phyloP scores from a whole-genome alignment of 352 stramenopile genomes.

The Phytophthora ramorum region DNA sequence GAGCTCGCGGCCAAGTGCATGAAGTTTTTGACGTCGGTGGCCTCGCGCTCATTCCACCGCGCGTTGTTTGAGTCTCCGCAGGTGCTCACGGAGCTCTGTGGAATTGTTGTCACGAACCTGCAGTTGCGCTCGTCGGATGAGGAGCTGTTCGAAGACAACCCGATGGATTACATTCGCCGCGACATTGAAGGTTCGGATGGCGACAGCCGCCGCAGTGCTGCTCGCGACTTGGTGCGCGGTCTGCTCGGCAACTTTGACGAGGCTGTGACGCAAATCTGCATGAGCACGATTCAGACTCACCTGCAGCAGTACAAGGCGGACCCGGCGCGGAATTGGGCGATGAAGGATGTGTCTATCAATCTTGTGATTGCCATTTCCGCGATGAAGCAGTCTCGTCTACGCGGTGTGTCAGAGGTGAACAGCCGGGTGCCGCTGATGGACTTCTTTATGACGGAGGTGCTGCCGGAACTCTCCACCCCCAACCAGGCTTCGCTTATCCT shows the following conservation, averaged over 20 bases:
- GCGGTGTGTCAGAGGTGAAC: slow-evolving; percentile 96
- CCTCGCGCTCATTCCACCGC: slow-evolving; percentile 94
- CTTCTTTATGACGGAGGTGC: slow-evolving; percentile 95
- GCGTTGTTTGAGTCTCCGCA: slow-evolving; percentile 86
- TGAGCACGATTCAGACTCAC: slow-evolving; percentile 91
- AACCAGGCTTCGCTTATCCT: slow-evolving; percentile 92
- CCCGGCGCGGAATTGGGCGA: slow-evolving; percentile 90
- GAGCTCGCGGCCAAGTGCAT: slow-evolving; percentile 96
- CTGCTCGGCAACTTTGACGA: slow-evolving; percentile 96
- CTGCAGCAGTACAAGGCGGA: slow-evolving; percentile 92
- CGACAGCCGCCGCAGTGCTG: slow-evolving; percentile 95
- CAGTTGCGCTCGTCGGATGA: slow-evolving; percentile 96
- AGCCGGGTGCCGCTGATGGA: slow-evolving; percentile 95
- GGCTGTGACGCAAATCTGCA: slow-evolving; percentile 94
- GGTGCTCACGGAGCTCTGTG: slow-evolving; percentile 92
- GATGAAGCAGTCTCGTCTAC: slow-evolving; percentile 91
- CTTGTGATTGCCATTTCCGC: slow-evolving; percentile 97
- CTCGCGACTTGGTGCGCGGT: slow-evolving; percentile 94
- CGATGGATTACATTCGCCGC: slow-evolving; percentile 97
- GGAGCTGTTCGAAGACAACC: slow-evolving; percentile 99
- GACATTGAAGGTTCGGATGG: slow-evolving; percentile 98
- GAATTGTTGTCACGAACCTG: slow-evolving; percentile 99
- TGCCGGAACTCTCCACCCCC: slow-evolving; percentile 92
- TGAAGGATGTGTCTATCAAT: slow-evolving; percentile 97
- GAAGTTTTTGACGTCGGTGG: slow-evolving; percentile 97